A percentile compares a stretch with the other conserved stretches of the same genome.
Conservation (phyloP, 768 basidiomycete species). For the Scleroderma bovista region DNA sequence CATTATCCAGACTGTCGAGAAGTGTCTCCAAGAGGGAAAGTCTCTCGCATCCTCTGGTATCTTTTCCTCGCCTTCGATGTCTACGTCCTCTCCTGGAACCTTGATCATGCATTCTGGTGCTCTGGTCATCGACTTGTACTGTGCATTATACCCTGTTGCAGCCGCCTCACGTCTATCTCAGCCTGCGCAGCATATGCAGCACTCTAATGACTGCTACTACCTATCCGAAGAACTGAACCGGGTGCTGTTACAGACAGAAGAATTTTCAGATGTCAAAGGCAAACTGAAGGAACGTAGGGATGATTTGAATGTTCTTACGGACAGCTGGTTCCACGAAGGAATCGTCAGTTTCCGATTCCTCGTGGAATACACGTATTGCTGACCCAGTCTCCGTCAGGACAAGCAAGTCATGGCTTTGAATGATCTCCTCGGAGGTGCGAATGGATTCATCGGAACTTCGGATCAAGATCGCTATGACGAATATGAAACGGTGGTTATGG, state of each 20-base stretch:
- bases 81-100: constrained; percentile 40
- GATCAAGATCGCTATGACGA: constrained; percentile 74
- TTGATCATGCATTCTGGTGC: constrained; percentile 57
- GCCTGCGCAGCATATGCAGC: constrained; percentile 58
- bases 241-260: constrained; percentile 23
- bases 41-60: constrained; percentile 55
- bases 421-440: constrained; percentile 46
- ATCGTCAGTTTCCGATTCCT: constrained; percentile 44
- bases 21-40: constrained; percentile 61
- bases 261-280: constrained; percentile 31
- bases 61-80: constrained; percentile 32
- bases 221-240: constrained; percentile 45
- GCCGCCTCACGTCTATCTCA: constrained; percentile 44
- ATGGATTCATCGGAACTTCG: constrained; percentile 63
- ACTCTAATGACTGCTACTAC: constrained; percentile 78
- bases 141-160: constrained; percentile 70
- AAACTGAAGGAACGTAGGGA: constrained; percentile 47
- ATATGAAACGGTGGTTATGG: constrained; percentile 64
- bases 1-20: constrained; percentile 52
- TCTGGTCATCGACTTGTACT: constrained; percentile 70
- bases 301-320: constrained; percentile 49
- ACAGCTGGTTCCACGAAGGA: constrained; percentile 66
- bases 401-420: constrained; percentile 20
- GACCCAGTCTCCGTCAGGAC: constrained; percentile 12
- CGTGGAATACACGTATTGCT: neutral